Evolutionary conservation across 2,329 filamentous ascomycete genomes (phyloP).

Genomic region (Podosphaera xanthii): DNA sequence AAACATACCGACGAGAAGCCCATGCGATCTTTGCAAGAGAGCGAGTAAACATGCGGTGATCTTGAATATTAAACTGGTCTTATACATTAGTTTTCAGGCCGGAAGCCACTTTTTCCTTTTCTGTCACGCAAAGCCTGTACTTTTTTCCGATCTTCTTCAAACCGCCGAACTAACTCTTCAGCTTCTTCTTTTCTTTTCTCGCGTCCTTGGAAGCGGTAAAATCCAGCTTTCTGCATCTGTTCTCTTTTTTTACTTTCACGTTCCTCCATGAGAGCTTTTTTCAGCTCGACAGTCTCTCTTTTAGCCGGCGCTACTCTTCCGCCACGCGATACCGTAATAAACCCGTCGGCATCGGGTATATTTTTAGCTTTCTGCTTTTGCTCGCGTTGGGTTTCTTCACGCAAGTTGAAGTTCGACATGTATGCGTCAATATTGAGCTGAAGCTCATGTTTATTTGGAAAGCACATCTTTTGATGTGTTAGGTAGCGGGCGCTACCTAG

Average conservation of each 20-base stretch:
- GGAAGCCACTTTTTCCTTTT: conserved; percentile 30
- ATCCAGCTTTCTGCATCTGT: conserved; percentile 34
- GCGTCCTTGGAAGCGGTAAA: conserved; percentile 60
- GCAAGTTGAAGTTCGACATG: conserved; percentile 60
- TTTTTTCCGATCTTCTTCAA: conserved; percentile 54
- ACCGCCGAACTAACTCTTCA: conserved; percentile 19
- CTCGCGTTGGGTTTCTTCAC: conserved; percentile 38
- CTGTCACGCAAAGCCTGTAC: conserved; percentile 47
- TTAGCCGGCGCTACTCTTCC: conserved; percentile 52
- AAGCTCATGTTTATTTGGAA: conserved; percentile 43
- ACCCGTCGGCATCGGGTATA: conserved; percentile 83
- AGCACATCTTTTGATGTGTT: conserved; percentile 46
- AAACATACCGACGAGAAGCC: conserved; percentile 6
- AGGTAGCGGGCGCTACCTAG: conserved; percentile 29
- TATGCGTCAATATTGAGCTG: conserved; percentile 61
- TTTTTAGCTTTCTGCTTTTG: conserved; percentile 43
- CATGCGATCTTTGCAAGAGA: background rate
- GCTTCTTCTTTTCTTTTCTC: conserved; percentile 25
- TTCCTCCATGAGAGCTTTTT: conserved; percentile 34
- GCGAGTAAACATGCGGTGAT: conserved; percentile 14
- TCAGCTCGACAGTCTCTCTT: conserved; percentile 44
- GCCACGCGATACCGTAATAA: conserved; percentile 72
- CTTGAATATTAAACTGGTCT: background rate
- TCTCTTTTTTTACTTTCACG: conserved; percentile 38
- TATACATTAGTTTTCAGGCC: conserved; percentile 21